These are phyloP conservation scores for Quercus cerris DNA, from an alignment of 306 rosid species.

Conservation along the genomic window DNA sequence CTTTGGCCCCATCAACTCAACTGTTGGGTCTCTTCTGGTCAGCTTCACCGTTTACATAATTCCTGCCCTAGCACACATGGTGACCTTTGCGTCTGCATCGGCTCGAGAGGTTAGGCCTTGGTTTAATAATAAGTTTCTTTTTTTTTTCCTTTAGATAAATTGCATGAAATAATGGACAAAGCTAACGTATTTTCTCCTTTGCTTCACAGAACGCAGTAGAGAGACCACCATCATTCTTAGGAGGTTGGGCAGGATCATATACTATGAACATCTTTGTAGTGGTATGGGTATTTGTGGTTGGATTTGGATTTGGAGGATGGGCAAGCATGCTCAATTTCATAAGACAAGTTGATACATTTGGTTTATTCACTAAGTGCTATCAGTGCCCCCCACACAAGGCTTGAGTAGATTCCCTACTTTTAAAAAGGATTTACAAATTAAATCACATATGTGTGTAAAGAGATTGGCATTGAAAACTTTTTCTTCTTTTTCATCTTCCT, in stretches of 20 bases:
- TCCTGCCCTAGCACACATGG: conserved; percentile 94
- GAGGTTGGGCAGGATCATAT: conserved; percentile 88
- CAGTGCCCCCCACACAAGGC: conserved; percentile 91
- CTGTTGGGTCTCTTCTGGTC: conserved; percentile 95
- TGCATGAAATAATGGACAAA: background rate
- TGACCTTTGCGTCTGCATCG: conserved; percentile 74
- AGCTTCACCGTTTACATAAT: conserved; percentile 99
- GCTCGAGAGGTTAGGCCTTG: conserved; percentile 69
- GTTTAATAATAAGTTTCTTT: background rate
- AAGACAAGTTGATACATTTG: conserved; percentile 72
- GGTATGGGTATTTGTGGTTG: conserved; percentile 86
- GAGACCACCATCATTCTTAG: conserved; percentile 74
- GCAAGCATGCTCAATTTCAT: conserved; percentile 92
- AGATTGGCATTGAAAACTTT: conserved; percentile 53
- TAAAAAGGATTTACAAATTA: conserved; percentile 18
- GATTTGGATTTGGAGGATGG: conserved; percentile 99
- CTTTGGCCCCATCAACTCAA: conserved; percentile 95
- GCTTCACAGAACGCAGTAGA: conserved; percentile 81
- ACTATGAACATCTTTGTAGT: conserved; percentile 76
- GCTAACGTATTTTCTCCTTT: background rate
- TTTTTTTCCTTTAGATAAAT: background rate
- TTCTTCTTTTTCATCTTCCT: background rate
- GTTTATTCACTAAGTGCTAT: conserved; percentile 81
- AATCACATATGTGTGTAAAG: conserved; percentile 66
- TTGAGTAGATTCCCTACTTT: conserved; percentile 33